These are phyloP conservation scores for Lophiostoma macrostomum DNA, from an alignment of 495 filamentous ascomycete species.

Conservation along the genomic window DNA sequence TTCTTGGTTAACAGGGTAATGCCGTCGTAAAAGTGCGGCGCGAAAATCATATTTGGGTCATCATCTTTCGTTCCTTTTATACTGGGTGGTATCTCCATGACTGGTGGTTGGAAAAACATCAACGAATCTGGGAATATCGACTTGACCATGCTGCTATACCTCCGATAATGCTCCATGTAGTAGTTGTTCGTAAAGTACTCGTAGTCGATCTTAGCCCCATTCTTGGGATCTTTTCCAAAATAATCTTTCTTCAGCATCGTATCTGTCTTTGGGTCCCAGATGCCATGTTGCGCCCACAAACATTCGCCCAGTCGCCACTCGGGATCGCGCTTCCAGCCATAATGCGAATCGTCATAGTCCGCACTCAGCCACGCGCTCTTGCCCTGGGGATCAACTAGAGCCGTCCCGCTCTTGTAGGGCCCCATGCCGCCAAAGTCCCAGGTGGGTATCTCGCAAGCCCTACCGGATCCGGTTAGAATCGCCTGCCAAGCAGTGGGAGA, in stretches of 20 bases:
- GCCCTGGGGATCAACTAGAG: slow-evolving; percentile 84
- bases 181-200: slow-evolving; percentile 83
- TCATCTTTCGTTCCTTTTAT: slow-evolving; percentile 88
- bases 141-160: slow-evolving; percentile 69
- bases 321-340: slow-evolving; percentile 85
- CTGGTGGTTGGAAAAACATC: slow-evolving; percentile 87
- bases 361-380: slow-evolving; percentile 77
- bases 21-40: slow-evolving; percentile 95
- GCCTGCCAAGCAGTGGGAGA: slow-evolving; percentile 94
- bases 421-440: slow-evolving; percentile 94
- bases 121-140: slow-evolving; percentile 74
- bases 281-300: slow-evolving; percentile 93
- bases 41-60: slow-evolving; percentile 84
- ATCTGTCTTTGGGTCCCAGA: slow-evolving; percentile 85
- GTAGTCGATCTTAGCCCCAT: slow-evolving; percentile 70
- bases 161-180: slow-evolving; percentile 81
- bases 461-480: slow-evolving; percentile 82
- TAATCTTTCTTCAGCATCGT: slow-evolving; percentile 80
- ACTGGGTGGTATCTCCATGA: slow-evolving; percentile 83
- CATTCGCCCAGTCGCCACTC: slow-evolving; percentile 91
- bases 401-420: slow-evolving; percentile 79
- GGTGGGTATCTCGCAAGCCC: slow-evolving; percentile 81
- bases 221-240: slow-evolving; percentile 71
- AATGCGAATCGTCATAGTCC: slow-evolving; percentile 77
- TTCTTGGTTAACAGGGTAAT: slow-evolving; percentile 96